Evolutionary conservation across 1,284 basidiomycete species (phyloP), one percentile per base, ranked within the genome.

Genomic region (Kalmanozyma brasiliensis): DNA sequence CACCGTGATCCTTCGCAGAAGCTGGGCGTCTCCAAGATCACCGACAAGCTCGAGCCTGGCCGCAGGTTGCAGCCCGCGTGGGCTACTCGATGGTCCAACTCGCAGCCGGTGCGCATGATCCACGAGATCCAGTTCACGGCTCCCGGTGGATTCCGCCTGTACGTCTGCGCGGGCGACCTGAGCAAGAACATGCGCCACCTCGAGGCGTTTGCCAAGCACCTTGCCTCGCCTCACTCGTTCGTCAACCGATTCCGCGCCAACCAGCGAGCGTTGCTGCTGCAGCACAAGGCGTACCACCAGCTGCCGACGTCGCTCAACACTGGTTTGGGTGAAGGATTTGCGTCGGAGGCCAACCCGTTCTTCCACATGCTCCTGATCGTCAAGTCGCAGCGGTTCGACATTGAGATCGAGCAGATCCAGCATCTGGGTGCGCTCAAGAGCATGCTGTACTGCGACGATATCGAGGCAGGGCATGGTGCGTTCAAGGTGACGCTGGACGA

Each of bases 71-170:
- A 58, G 43, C 77, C 77, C n/a, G 70, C 73, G 0, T 79, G 77
- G 77, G 90, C 91, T 46, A 82, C 90, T 23, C 87, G 89, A 37
- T 88, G 86, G 4, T 88, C 89, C 16, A 88, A 91, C 78, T 83
- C 83, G 2, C 85, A 87, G 29, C 87, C 88, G 2, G 82, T 87
- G 45, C 86, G 91, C 56, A 84, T 92, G 29, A 90, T 91, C 49
- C 88, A 90, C 67, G 78, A 89, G 38, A 82, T 90, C 36, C 88
- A 87, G 4, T 85, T 89, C 11, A 88, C 91, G 70, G 85, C 85
- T 9, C 77, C 77, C 3, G 77, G 77, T 37, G 87, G 88, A n/a
- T 91, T 90, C 85, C 89, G 90, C 73, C 52, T 91, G 29, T 83
- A 92, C 41, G 83, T 91, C 13, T 91, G 91, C 79, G 83, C 86